Percentiles rank a stretch among this genome's conserved stretches.
phyloP scores from a whole-genome alignment of 805 yeast genomes.

The Barnettozyma wickerhamii region DNA sequence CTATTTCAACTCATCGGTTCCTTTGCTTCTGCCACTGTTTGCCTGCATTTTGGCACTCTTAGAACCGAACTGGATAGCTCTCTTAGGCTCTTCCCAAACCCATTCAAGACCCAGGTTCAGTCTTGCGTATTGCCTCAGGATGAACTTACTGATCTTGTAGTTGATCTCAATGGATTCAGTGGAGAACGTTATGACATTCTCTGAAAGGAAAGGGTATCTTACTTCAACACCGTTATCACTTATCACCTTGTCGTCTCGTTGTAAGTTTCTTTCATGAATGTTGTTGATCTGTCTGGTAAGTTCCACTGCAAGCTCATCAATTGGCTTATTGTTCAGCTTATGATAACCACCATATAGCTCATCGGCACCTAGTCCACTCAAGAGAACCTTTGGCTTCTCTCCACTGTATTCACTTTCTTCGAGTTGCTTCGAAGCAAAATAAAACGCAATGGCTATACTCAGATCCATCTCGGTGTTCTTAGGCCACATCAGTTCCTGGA shows the following conservation, averaged over 20 bases:
- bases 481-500: constrained; percentile 72
- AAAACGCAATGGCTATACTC: constrained; percentile 92
- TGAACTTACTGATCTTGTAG: constrained; percentile 45
- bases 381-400: constrained; percentile 47
- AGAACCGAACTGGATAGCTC: constrained; percentile 97
- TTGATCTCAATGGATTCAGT: constrained; percentile 45
- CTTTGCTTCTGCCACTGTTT: constrained; percentile 61
- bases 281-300: constrained; percentile 66
- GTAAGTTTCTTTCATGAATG: constrained; percentile 74
- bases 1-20: constrained; percentile 47
- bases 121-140: constrained; percentile 62
- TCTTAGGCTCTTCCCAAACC: constrained; percentile 72
- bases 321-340: constrained; percentile 54
- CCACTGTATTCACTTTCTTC: constrained; percentile 28
- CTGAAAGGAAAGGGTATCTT: constrained; percentile 81
- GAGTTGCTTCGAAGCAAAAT: constrained; percentile 64
- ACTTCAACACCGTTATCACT: constrained; percentile 86
- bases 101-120: constrained; percentile 39
- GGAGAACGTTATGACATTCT: constrained; percentile 48
- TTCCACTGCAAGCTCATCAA: constrained; percentile 48
- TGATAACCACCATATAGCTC: constrained; percentile 96
- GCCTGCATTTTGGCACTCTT: constrained; percentile 90
- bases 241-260: constrained; percentile 89
- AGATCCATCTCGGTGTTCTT: constrained; percentile 90
- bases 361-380: constrained; percentile 97